Conservation (phyloP, 495 filamentous ascomycete genomes). For the Rostrohypoxylon terebratum region DNA sequence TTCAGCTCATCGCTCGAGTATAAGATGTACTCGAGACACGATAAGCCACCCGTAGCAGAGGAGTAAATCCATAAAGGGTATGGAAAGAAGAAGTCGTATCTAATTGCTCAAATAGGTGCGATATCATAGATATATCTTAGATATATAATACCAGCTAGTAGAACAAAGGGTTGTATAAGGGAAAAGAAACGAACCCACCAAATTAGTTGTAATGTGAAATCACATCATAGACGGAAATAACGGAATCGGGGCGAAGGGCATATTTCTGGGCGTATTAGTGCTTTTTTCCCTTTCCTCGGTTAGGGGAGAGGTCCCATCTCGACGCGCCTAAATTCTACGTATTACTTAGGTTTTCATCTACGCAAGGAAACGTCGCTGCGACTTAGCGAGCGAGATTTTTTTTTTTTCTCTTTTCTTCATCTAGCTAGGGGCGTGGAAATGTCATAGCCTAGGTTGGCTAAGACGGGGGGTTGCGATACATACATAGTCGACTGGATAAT, state of each 20-base stretch:
- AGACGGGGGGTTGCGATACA: constrained; percentile 20
- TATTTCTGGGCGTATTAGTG: constrained; percentile 35
- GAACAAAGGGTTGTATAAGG: constrained; percentile 20
- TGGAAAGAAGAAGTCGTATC: constrained; percentile 1
- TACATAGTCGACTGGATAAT: constrained; percentile 22
- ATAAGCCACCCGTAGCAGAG: constrained; percentile 49
- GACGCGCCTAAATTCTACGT: constrained; percentile 5
- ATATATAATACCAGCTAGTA: neutral
- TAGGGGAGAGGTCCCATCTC: constrained; percentile 14
- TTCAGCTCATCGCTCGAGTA: constrained; percentile 75
- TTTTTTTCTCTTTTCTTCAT: neutral
- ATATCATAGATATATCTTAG: neutral
- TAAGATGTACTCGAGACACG: constrained; percentile 79
- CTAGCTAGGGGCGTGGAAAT: constrained; percentile 1
- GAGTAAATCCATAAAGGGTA: constrained; percentile 25
- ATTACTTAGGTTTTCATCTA: constrained; percentile 1
- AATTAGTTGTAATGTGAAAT: constrained; percentile 20
- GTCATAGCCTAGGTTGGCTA: constrained; percentile 2
- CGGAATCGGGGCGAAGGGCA: constrained; percentile 17
- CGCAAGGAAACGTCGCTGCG: constrained; percentile 1
- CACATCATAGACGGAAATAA: constrained; percentile 31
- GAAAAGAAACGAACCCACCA: neutral
- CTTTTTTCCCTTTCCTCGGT: constrained; percentile 19
- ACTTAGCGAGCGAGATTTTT: neutral
- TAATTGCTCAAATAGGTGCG: constrained; percentile 13